A percentile compares a stretch with the other conserved stretches of the same genome.
These are phyloP conservation scores for Clitoria ternatea DNA, from an alignment of 306 rosid genomes.

Conservation along the genomic window DNA sequence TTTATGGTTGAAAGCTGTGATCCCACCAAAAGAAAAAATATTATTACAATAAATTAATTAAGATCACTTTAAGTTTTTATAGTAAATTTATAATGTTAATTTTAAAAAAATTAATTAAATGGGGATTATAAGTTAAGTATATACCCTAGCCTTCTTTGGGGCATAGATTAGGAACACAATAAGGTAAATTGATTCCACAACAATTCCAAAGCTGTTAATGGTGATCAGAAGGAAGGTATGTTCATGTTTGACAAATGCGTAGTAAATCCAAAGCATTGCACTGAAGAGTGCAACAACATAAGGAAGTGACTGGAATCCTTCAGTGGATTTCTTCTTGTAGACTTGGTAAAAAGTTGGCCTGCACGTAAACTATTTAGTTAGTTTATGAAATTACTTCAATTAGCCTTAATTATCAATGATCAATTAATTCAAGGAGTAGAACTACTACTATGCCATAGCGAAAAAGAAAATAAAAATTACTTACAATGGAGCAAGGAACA, in stretches of 20 bases:
- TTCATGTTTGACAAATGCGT: conserved; percentile 61
- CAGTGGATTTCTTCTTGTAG: conserved; percentile 74
- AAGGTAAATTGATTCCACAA: conserved; percentile 62
- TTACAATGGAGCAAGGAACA: conserved; percentile 92
- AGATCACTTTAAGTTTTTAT: background rate
- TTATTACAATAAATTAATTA: background rate
- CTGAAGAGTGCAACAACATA: conserved; percentile 84
- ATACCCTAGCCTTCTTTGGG: conserved; percentile 65
- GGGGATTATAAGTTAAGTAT: background rate
- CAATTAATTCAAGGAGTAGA: background rate
- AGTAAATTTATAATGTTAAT: background rate
- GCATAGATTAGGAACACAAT: conserved; percentile 59
- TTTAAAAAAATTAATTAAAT: background rate
- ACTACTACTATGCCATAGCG: background rate
- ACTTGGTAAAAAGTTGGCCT: conserved; percentile 86
- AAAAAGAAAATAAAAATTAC: background rate
- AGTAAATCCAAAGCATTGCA: conserved; percentile 88
- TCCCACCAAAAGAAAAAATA: no score
- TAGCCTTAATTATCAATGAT: background rate
- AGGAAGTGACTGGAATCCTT: conserved; percentile 77
- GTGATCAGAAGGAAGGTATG: conserved; percentile 75
- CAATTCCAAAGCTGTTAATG: conserved; percentile 75
- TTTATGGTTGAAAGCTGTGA: conserved; percentile 54
- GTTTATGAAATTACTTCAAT: background rate
- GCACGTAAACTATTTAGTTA: background rate